These are phyloP conservation scores for Septoria linicola DNA, from an alignment of 2,329 filamentous ascomycete species.

Conservation along the genomic window DNA sequence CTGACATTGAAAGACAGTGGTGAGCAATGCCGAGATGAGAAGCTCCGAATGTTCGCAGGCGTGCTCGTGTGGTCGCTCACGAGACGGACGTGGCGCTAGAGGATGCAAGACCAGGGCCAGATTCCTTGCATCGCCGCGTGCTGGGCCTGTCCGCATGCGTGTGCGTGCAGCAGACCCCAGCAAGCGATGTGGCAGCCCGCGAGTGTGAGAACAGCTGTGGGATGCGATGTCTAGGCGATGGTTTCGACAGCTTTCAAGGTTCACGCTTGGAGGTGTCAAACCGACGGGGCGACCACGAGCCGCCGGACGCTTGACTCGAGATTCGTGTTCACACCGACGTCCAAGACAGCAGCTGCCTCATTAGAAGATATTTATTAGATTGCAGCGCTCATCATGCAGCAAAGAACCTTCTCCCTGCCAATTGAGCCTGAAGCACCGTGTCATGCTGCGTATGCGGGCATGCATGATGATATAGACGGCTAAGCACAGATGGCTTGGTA, in stretches of 20 bases:
- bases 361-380: background rate
- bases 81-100: background rate
- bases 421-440: too few species aligned
- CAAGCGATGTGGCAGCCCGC: conserved; percentile 4
- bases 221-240: conserved; percentile 7
- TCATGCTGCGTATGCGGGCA: too few species aligned
- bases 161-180: conserved; percentile 9
- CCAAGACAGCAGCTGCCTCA: background rate
- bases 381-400: background rate
- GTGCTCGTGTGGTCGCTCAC: conserved; percentile 1
- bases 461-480: background rate
- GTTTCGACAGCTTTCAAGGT: background rate
- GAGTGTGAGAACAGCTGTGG: conserved; percentile 2
- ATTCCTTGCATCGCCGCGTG: conserved; percentile 20
- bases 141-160: conserved; percentile 12
- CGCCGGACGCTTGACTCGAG: background rate
- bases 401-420: background rate
- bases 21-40: conserved; percentile 7
- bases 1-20: background rate
- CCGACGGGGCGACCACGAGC: too few species aligned
- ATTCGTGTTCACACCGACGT: background rate
- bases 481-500: conserved; percentile 2
- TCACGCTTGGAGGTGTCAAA: background rate
- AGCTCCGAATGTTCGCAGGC: conserved; percentile 1
- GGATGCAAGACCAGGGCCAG: too few species aligned